phyloP scores from a whole-genome alignment of 768 basidiomycete species.

The Ramaria rubella region DNA sequence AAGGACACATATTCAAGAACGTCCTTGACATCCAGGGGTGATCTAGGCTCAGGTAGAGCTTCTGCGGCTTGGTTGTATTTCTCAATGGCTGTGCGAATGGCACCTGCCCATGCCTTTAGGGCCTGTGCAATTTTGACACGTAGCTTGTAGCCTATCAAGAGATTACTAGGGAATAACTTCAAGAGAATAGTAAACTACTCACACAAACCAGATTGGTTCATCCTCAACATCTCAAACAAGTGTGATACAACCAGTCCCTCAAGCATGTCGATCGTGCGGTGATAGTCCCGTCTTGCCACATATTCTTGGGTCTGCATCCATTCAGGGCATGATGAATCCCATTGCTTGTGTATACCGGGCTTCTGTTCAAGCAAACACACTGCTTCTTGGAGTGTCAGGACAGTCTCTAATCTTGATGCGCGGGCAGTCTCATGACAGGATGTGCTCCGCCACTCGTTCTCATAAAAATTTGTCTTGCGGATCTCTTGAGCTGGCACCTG shows the following conservation, averaged over 20 bases:
- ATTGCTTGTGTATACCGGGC: slow-evolving; percentile 14
- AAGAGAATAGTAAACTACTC: slow-evolving; percentile 7
- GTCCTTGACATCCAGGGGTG: slow-evolving; percentile 12
- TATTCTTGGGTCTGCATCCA: slow-evolving; percentile 11
- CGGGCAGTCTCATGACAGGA: not conserved
- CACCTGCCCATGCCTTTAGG: slow-evolving; percentile 23
- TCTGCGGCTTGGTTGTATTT: slow-evolving; percentile 28
- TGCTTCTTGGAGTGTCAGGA: not conserved
- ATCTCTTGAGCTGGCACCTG: not conserved
- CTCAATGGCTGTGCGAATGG: slow-evolving; percentile 27
- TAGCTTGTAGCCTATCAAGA: slow-evolving; percentile 28
- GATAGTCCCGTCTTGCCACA: slow-evolving; percentile 14
- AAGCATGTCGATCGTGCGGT: slow-evolving; percentile 21
- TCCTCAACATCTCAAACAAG: slow-evolving; percentile 25
- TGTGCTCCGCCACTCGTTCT: not conserved
- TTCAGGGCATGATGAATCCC: slow-evolving; percentile 10
- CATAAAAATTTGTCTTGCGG: slow-evolving; percentile 2
- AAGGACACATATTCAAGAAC: slow-evolving; percentile 13
- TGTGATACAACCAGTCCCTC: slow-evolving; percentile 25
- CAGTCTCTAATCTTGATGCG: not conserved
- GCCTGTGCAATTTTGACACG: slow-evolving; percentile 29
- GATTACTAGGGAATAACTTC: not conserved
- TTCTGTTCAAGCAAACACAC: slow-evolving; percentile 6
- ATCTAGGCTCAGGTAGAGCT: slow-evolving; percentile 11
- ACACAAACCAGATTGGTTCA: slow-evolving; percentile 22